Base-by-base conservation (phyloP, 2,329 filamentous ascomycete genomes). In the Tolypocladium inflatum region DNA sequence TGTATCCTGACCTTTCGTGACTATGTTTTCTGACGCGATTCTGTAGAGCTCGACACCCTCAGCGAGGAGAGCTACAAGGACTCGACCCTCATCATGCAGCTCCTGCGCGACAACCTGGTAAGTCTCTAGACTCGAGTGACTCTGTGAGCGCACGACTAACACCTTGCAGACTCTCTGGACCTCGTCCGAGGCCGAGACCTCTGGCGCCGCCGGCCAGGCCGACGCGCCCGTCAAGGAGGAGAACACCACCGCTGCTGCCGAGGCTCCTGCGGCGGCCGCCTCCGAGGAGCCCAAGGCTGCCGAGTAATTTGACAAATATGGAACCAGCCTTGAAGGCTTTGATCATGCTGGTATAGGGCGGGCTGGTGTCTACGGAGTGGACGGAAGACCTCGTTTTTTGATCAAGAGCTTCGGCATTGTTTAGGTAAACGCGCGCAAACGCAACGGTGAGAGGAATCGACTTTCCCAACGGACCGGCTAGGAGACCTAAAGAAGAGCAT, bases 21-120 rank as follows among this genome's bases (percentile, higher is more conserved):
- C 26, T 37, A 2, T 30, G 2, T 30, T 26, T 10, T 45, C 45
- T 55, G 26, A 48, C 43, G 43, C 33, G 4, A 19, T 7, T n/a
- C 9, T 30, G 35, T 71, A 91, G 91, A 97, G 83, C 90, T 97
- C 67, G 92, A 97, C 77, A 96, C 92, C 67, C 82, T 97, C 67
- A 95, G 90, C 75, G 92, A 97, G 86, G 92, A 97, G 84, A 95
- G 90, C 85, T 97, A 97, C 89, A 96, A 96, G 86, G 92, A 97
- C 82, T 96, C 91, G 53, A 97, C 92, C 63, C 87, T 97, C 70
- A 97, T 97, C 80, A 97, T 97, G 92, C 92, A 97, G 83, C 89
- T 97, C 63, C 88, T 97, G 74, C 89, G 92, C 74, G 92, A 97
- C 82, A 97, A 97, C 85, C 76, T 97, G 75, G 91, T 95, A 82